phyloP scores from a whole-genome alignment of 164 flowering plant genomes.

The Macadamia integrifolia region DNA sequence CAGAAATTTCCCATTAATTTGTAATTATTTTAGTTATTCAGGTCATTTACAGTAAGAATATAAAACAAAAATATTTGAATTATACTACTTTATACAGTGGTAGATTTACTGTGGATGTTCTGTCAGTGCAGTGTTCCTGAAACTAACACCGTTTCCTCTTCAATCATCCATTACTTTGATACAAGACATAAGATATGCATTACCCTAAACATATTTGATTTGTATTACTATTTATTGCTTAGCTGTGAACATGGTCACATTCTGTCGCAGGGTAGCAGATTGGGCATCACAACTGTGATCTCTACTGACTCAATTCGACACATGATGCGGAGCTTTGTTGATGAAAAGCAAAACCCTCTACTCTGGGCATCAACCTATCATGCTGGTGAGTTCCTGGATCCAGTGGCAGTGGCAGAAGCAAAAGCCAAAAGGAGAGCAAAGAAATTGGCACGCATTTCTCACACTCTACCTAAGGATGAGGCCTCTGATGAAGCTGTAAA shows the following conservation, averaged over 20 bases:
- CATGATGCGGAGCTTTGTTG: constrained; percentile 93
- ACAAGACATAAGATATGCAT: too few relatives aligned
- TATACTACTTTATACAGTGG: too few relatives aligned
- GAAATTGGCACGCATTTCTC: constrained; percentile 47
- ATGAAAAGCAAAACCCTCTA: constrained; percentile 80
- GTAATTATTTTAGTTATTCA: not conserved
- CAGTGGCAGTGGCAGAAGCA: constrained; percentile 79
- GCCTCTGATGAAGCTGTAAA: constrained; percentile 20
- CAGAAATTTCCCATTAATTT: too few relatives aligned
- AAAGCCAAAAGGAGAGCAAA: constrained; percentile 71
- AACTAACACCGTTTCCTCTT: not conserved
- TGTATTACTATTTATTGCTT: not conserved
- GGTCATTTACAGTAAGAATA: not conserved
- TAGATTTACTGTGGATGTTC: not conserved
- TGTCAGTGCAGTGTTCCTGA: not conserved
- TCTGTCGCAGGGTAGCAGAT: constrained; percentile 63
- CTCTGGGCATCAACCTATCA: constrained; percentile 93
- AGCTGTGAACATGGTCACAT: not conserved
- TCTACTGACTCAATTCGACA: constrained; percentile 90
- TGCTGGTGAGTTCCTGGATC: constrained; percentile 85
- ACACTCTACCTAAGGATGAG: constrained; percentile 33
- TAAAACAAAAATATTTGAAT: too few relatives aligned
- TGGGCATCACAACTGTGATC: constrained; percentile 82
- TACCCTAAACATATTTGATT: too few relatives aligned
- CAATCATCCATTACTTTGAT: too few relatives aligned